phyloP scores from a whole-genome alignment of 2,329 filamentous ascomycete species.

The Pyrenophora graminea region DNA sequence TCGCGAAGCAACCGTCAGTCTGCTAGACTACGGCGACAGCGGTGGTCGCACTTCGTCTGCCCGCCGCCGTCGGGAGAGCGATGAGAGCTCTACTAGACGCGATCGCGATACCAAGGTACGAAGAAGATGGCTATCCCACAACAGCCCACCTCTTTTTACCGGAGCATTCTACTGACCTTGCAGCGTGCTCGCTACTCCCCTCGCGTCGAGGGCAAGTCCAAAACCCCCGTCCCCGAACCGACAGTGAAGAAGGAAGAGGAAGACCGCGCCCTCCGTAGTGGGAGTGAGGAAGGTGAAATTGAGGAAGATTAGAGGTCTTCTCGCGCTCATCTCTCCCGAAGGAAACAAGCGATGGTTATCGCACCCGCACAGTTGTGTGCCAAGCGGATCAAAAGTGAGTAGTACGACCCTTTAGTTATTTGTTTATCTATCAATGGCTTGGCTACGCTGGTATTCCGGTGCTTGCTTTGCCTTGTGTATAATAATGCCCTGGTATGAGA shows the following conservation, averaged over 20 bases:
- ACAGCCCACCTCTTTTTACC: background rate
- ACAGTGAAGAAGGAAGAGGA: slow-evolving; percentile 54
- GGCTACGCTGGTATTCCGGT: background rate
- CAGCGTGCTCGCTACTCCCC: slow-evolving; percentile 55
- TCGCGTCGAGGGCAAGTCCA: slow-evolving; percentile 62
- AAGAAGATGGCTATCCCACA: background rate
- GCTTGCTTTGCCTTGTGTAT: background rate
- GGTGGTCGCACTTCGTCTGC: slow-evolving; percentile 56
- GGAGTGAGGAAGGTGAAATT: slow-evolving; percentile 97
- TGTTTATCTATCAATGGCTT: background rate
- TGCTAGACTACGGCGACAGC: slow-evolving; percentile 85
- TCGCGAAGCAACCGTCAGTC: slow-evolving; percentile 73
- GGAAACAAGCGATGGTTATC: background rate
- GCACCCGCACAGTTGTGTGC: background rate
- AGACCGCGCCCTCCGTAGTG: slow-evolving; percentile 72
- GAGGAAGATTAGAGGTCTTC: slow-evolving; percentile 66
- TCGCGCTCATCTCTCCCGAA: slow-evolving; percentile 4
- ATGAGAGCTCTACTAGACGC: slow-evolving; percentile 54
- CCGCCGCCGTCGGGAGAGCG: slow-evolving; percentile 75
- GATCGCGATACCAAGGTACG: slow-evolving; percentile 53
- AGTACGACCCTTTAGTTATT: slow-evolving; percentile 1
- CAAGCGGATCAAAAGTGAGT: slow-evolving; percentile 10
- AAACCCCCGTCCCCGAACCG: slow-evolving; percentile 53
- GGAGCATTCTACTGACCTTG: slow-evolving; percentile 11
- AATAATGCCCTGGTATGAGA: background rate